Percentiles rank a stretch among this genome's conserved stretches.
Conservation (phyloP, 768 basidiomycete genomes). For the Brasilioporus rufonigricans region DNA sequence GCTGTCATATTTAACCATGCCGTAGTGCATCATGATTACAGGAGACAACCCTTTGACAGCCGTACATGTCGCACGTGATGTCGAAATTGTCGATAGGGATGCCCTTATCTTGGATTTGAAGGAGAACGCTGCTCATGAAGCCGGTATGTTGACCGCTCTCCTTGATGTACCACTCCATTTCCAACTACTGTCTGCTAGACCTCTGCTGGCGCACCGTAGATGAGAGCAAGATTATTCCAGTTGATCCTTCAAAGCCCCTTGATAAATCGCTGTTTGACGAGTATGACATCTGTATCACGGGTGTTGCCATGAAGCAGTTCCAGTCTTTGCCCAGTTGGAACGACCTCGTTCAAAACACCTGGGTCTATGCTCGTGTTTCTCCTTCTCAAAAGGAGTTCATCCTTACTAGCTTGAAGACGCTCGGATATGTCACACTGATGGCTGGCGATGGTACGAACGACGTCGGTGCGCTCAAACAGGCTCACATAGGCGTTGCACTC, state of each 20-base stretch:
- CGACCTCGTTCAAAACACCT: conserved; percentile 87
- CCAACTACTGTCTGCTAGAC: conserved; percentile 42
- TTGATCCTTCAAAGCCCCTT: conserved; percentile 75
- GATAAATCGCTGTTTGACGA: conserved; percentile 74
- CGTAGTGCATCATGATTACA: conserved; percentile 97
- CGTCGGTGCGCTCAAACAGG: conserved; percentile 97
- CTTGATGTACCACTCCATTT: neutral
- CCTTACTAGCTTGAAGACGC: conserved; percentile 80
- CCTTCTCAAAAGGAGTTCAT: conserved; percentile 96
- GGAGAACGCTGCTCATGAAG: conserved; percentile 71
- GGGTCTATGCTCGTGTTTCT: conserved; percentile 98
- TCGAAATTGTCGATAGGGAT: conserved; percentile 96
- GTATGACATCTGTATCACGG: conserved; percentile 97
- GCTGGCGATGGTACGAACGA: conserved; percentile 99
- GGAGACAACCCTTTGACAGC: conserved; percentile 98
- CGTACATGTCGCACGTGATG: conserved; percentile 91
- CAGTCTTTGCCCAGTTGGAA: conserved; percentile 69
- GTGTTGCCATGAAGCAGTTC: conserved; percentile 88
- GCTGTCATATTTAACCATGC: neutral
- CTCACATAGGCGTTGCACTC: conserved; percentile 93
- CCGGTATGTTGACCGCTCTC: conserved; percentile 48
- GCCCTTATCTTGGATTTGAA: conserved; percentile 88
- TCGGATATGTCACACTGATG: conserved; percentile 95
- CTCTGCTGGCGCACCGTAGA: conserved; percentile 94
- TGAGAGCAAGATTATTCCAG: conserved; percentile 83